Conservation (phyloP, 495 filamentous ascomycete species). For the Aspergillus coremiiformis region DNA sequence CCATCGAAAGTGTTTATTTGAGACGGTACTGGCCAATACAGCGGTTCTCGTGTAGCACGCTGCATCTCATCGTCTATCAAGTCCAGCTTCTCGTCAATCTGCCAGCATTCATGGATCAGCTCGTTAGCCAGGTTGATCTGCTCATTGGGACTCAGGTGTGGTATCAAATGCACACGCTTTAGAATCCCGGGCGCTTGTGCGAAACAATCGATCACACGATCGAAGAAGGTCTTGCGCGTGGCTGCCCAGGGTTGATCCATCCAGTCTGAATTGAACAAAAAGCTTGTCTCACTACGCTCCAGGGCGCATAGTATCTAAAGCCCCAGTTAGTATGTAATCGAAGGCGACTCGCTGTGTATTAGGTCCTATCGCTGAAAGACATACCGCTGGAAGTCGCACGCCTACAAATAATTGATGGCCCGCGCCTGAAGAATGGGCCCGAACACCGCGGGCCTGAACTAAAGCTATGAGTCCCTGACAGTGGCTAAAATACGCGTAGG, state of each 20-base stretch:
- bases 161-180: constrained; percentile 10
- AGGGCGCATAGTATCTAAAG: no score
- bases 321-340: no score
- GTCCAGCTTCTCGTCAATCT: constrained; percentile 20
- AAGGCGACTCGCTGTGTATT: no score
- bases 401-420: constrained; percentile 25
- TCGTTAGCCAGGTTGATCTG: constrained; percentile 5
- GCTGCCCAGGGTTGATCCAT: constrained; percentile 20
- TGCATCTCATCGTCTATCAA: constrained; percentile 19
- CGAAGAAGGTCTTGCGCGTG: constrained; percentile 14
- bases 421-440: constrained; percentile 21
- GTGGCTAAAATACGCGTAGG: constrained; percentile 25
- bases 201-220: constrained; percentile 24
- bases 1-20: constrained; percentile 6
- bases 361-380: no score
- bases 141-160: constrained; percentile 1
- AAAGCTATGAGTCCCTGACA: constrained; percentile 25
- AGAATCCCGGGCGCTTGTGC: constrained; percentile 18
- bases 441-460: constrained; percentile 24
- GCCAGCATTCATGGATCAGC: constrained; percentile 16
- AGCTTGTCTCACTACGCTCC: constrained; percentile 3
- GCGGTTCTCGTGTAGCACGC: constrained; percentile 1
- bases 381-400: no score
- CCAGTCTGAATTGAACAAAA: constrained; percentile 24
- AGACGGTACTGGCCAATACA: no score